Evolutionary conservation across 2,329 filamentous ascomycete species (phyloP), one percentile per base, ranked within the genome.

Genomic region (Colletotrichum eremochloae): DNA sequence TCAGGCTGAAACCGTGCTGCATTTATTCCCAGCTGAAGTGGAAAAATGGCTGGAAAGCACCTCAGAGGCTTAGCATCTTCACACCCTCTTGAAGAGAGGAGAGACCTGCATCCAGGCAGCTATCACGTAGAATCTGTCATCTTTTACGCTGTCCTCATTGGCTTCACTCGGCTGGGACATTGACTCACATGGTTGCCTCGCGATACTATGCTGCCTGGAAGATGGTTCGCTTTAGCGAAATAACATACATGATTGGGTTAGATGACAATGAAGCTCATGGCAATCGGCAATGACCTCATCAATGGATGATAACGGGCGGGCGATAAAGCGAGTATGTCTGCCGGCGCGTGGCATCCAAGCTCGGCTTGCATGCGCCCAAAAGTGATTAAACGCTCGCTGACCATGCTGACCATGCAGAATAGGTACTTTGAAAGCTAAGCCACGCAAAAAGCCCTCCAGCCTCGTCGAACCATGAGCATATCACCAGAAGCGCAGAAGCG

Each of bases 21-120:
- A 52, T 58, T 58, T 64, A 66, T 42, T 33, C 40, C 20, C 40
- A 42, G 55, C 6, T 33, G 31, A 66, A 66, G 63, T 66, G 50
- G 63, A 60, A 20, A 52, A 52, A 60, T 31, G 31, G 31, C 33
- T n/a, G 44, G 7, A 2, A 24, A 38, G 3, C 31, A 24, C 8
- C 44, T 20, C 20, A 24, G 44, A 24, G 24, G 24, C 24, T 24
- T 24, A 24, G 24, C 40, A 15, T 1, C 42, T 58, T 52, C 53
- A 60, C 63, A 60, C 63, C 42, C 42, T 33, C 53, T 24, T n/a
- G 14, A 38, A 29, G 12, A 29, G 31, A 53, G 15, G 24, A 56
- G 24, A 9, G 5, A 5, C 12, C 50, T 38, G n/a, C 7, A 36
- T 33, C n/a, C 9, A 64, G 62, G 38, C 50, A 40, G 7, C 33